Conservation (phyloP, 495 filamentous ascomycete species). For the Lophium mytilinum region DNA sequence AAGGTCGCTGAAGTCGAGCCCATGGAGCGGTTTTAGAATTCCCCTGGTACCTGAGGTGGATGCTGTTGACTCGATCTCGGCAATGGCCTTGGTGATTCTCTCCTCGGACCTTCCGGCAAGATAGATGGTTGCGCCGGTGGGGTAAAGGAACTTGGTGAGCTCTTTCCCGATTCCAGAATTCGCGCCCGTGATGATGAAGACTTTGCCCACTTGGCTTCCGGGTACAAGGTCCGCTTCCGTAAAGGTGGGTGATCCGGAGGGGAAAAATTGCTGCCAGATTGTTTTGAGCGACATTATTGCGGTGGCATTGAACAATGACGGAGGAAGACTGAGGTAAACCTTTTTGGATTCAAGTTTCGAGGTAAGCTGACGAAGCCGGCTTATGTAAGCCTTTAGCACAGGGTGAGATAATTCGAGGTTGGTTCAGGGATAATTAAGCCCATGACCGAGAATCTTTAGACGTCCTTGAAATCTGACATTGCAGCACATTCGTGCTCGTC, state of each 20-base stretch:
- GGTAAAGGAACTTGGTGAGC: conserved; percentile 7
- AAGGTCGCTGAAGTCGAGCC: conserved; percentile 4
- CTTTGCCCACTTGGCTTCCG: conserved; percentile 2
- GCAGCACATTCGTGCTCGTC: too few relatives aligned
- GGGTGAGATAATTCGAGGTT: too few relatives aligned
- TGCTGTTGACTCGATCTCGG: background rate
- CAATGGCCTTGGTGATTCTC: background rate
- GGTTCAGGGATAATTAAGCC: too few relatives aligned
- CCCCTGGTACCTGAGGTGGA: background rate
- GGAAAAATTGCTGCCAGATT: background rate
- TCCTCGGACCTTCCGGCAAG: conserved; percentile 5
- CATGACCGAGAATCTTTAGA: too few relatives aligned
- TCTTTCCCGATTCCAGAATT: conserved; percentile 4
- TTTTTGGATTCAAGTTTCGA: too few relatives aligned
- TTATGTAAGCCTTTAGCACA: too few relatives aligned
- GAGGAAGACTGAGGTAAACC: too few relatives aligned
- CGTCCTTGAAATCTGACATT: too few relatives aligned
- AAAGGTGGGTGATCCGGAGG: background rate
- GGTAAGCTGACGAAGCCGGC: too few relatives aligned
- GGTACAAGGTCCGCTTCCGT: background rate
- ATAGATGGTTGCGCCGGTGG: conserved; percentile 6
- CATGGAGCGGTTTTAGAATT: background rate
- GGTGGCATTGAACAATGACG: too few relatives aligned
- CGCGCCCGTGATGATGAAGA: conserved; percentile 12
- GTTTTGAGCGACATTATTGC: background rate